A percentile compares a stretch with the other conserved stretches of the same genome.
phyloP scores from a whole-genome alignment of 2,329 filamentous ascomycete species.

The Xylaria sp. region DNA sequence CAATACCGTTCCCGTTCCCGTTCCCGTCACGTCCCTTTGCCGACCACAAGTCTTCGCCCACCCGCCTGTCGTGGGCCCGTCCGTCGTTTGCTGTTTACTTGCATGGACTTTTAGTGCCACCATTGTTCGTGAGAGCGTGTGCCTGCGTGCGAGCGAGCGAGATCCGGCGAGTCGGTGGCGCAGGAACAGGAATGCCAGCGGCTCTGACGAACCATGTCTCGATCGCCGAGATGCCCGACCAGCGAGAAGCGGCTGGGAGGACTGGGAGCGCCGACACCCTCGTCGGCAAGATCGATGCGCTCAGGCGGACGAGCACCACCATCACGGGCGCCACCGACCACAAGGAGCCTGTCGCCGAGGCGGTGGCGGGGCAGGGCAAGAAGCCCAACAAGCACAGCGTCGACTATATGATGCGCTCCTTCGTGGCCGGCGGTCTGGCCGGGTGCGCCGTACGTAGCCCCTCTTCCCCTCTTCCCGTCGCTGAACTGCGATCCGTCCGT shows the following conservation, averaged over 20 bases:
- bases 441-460: constrained; percentile 81
- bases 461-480: background rate
- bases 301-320: constrained; percentile 42
- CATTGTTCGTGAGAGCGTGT: background rate
- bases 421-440: constrained; percentile 87
- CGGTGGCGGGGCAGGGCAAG: constrained; percentile 55
- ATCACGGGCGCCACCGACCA: constrained; percentile 37
- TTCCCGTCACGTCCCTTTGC: constrained; percentile 3
- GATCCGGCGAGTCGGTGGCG: constrained; percentile 41
- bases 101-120: constrained; percentile 33
- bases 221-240: constrained; percentile 62
- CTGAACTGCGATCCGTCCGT: background rate
- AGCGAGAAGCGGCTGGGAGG: constrained; percentile 51
- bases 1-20: too few relatives aligned
- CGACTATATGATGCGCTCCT: constrained; percentile 86
- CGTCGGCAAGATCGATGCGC: constrained; percentile 44
- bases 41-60: background rate
- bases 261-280: constrained; percentile 43
- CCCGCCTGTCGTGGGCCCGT: background rate
- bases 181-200: constrained; percentile 65
- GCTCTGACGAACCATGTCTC: constrained; percentile 67
- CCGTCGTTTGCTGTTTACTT: background rate
- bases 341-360: constrained; percentile 52
- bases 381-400: constrained; percentile 75
- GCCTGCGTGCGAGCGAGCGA: too few relatives aligned